These are phyloP conservation scores for Eudorina sp. DNA, from an alignment of 139 green algal species.

Conservation along the genomic window DNA sequence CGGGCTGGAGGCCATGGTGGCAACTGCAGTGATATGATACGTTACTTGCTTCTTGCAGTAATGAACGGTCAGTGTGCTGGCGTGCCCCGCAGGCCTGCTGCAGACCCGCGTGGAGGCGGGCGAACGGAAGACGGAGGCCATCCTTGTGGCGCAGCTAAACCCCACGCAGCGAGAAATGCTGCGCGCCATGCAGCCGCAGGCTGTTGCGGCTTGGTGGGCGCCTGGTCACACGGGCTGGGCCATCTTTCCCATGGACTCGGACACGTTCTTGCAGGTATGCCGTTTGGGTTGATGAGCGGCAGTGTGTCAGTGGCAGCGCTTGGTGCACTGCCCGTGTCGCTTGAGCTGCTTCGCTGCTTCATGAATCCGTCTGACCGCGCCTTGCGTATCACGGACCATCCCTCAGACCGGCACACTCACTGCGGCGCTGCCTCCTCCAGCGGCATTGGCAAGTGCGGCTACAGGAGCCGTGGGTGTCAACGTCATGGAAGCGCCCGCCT, in stretches of 20 bases:
- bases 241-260: slow-evolving; percentile 85
- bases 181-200: slow-evolving; percentile 78
- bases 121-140: slow-evolving; percentile 80
- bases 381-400: too few relatives aligned
- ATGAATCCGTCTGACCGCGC: not conserved
- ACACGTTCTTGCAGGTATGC: slow-evolving; percentile 75
- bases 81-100: slow-evolving; percentile 74
- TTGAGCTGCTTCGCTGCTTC: not conserved
- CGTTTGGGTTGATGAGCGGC: not conserved
- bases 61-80: too few relatives aligned
- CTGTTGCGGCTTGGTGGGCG: slow-evolving; percentile 83
- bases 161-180: slow-evolving; percentile 84
- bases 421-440: not conserved
- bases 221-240: slow-evolving; percentile 86
- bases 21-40: too few relatives aligned
- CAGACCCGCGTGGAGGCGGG: slow-evolving; percentile 71
- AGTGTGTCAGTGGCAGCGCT: not conserved
- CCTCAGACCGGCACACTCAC: slow-evolving; percentile 24
- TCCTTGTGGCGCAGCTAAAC: slow-evolving; percentile 77
- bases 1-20: too few relatives aligned
- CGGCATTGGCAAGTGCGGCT: not conserved
- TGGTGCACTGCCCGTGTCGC: too few relatives aligned
- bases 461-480: not conserved
- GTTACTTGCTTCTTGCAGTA: too few relatives aligned
- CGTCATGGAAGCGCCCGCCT: slow-evolving; percentile 1